Base-by-base conservation (phyloP, 2,329 filamentous ascomycete species). In the Talaromyces sp. region DNA sequence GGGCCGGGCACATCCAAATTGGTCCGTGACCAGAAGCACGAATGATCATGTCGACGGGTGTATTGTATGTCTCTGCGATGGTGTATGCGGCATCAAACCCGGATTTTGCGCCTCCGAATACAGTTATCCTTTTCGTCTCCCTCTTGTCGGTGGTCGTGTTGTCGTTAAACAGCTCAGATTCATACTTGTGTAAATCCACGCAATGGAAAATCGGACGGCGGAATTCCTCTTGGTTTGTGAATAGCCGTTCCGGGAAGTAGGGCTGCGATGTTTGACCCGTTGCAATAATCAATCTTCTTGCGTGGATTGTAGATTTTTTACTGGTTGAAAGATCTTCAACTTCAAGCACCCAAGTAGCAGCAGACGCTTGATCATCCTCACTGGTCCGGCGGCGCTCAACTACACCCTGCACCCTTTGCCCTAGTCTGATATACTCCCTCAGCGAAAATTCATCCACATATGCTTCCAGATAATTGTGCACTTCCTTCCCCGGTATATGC, bases 61-160 rank as follows among this genome's bases (percentile, higher is more conserved):
- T 76, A 2, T 82, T 82, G 0, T 77, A 70, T 0, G 77, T 75
- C 1, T 74, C 72, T 5, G 81, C 83, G 54, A 81, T 82, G 2
- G 80, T 76, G 64, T 86, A 86, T 0, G 81, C 83, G 1, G 81
- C 80, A 66, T 88, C 86, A 76, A 80, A 87, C 1, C 81, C 82
- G 1, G 81, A 85, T 65, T 88, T 89, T 15, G 78, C 70, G 15
- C 77, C 83, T 2, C 85, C 86, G 3, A 88, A 74, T 2, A 89
- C 77, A 0, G 81, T 65, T 19, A 67, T 65, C 25, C 63, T 62
- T 48, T 66, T 73, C 8, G 64, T 75, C 9, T 52, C 61, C 48
- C 62, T 69, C 58, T 71, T 59, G 54, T 73, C 57, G 3, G 70
- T 60, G 3, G 68, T 55, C 4, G 54, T 40, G 11, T 33, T 17